Base-by-base conservation (phyloP, 1,139 yeast genomes). In the Blastobotrys apis region DNA sequence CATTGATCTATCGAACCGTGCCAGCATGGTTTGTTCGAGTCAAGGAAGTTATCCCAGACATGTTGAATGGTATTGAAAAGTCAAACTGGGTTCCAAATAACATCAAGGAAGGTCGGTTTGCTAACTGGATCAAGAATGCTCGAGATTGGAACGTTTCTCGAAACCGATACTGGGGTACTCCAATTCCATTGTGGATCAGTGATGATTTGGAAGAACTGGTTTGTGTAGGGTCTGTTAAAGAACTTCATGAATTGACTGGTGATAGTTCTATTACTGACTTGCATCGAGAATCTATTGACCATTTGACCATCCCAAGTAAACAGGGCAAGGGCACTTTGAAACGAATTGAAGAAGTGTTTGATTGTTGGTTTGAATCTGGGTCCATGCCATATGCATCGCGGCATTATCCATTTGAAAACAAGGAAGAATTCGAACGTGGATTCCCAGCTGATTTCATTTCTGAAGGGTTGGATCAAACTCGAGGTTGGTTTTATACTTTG, bases 101-200 rank as follows among this genome's bases (percentile, higher is more conserved):
- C 59, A 84, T 94, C 59, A 87, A 88, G 70, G 97, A 88, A 58
- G 94, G 94, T 68, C 80, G 99, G 68, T 92, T 92, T 60, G 79
- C 94, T 43, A 92, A 90, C 73, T 92, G 99, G 99, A 85, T 92
- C 65, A 86, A 92, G 56, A 90, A 90, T 60, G 98, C 98, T 42
- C 84, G 99, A 68, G 99, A 92, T 69, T 92, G 99, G 99, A 92
- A 92, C 65, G 78, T 92, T 54, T 88, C 97, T 17, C 84, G 99
- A 77, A 92, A 92, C 73, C 80, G 99, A 69, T 92, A 92, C 70
- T 92, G 99, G 99, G 99, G 99, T 73, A 92, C 97, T 34, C 99
- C 99, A 51, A 82, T 92, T 57, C 99, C 99, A 50, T 71, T 92
- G 60, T 92, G 99, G 99, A 96, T 80, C 40, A 81, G 92, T 57